Percentiles rank a stretch among this genome's conserved stretches.
Conservation (phyloP, 495 filamentous ascomycete species). For the Lophiotrema nucula region DNA sequence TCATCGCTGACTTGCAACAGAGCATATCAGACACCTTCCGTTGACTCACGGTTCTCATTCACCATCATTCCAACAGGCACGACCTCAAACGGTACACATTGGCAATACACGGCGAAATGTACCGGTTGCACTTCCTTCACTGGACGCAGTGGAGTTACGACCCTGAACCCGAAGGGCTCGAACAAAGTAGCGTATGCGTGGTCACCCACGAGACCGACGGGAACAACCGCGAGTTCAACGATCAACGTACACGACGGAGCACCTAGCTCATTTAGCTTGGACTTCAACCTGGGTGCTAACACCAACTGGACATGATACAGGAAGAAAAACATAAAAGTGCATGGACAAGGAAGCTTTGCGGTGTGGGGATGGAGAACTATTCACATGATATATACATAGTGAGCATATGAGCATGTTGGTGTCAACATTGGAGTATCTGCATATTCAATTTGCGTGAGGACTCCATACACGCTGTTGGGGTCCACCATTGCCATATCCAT, state of each 20-base stretch:
- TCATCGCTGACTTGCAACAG: background rate
- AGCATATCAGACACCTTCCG: slow-evolving; percentile 4
- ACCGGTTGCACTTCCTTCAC: slow-evolving; percentile 18
- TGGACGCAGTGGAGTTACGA: background rate
- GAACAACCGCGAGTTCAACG: background rate
- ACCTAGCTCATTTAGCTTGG: background rate
- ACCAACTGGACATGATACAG: no score
- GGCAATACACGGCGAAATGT: slow-evolving; percentile 29
- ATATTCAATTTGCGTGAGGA: no score
- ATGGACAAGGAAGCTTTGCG: no score
- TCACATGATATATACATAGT: no score
- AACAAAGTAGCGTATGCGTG: slow-evolving; percentile 16
- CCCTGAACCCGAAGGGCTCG: slow-evolving; percentile 14
- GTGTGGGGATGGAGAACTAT: no score
- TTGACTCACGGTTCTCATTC: slow-evolving; percentile 14
- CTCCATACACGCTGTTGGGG: no score
- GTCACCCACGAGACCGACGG: slow-evolving; percentile 6
- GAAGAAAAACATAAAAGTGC: no score
- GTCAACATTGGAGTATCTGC: no score
- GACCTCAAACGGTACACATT: slow-evolving; percentile 23
- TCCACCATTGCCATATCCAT: no score
- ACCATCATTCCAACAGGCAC: slow-evolving; percentile 13
- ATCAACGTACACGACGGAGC: background rate
- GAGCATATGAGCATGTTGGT: no score
- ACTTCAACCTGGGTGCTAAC: background rate